These are phyloP conservation scores for Raffaelea arxii DNA, from an alignment of 2,329 filamentous ascomycete species.

Conservation along the genomic window DNA sequence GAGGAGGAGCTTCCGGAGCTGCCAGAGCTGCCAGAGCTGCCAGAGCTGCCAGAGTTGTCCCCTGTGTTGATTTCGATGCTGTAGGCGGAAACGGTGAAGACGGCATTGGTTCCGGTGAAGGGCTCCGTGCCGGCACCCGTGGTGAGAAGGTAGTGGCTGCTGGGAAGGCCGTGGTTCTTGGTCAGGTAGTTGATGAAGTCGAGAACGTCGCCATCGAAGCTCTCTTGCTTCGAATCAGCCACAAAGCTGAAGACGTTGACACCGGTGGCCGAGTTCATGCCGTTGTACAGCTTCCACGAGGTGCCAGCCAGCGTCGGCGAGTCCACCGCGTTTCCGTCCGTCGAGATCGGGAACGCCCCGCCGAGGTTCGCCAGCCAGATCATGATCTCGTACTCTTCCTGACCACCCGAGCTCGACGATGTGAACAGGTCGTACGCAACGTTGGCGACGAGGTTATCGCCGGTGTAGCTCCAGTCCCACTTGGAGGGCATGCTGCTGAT, in stretches of 20 bases:
- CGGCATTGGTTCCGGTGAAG: constrained; percentile 35
- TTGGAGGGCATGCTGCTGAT: constrained; percentile 26
- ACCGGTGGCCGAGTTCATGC: constrained; percentile 48
- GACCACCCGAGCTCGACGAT: constrained; percentile 29
- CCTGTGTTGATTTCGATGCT: constrained; percentile 2
- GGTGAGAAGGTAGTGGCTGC: constrained; percentile 41
- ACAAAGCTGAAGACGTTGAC: constrained; percentile 51
- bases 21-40: no score
- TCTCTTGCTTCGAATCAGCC: constrained; percentile 29
- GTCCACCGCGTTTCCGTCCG: constrained; percentile 40
- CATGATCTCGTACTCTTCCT: constrained; percentile 52
- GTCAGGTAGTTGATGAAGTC: constrained; percentile 48
- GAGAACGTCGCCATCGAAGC: constrained; percentile 47
- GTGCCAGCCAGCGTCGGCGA: constrained; percentile 42
- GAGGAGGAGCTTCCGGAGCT: no score
- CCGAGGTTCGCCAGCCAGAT: constrained; percentile 51
- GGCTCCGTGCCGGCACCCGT: constrained; percentile 47
- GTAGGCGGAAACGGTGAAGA: constrained; percentile 13
- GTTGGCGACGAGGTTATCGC: constrained; percentile 33
- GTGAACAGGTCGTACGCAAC: constrained; percentile 56
- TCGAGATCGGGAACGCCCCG: constrained; percentile 48
- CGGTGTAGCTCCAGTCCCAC: constrained; percentile 28
- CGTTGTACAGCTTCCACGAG: constrained; percentile 49
- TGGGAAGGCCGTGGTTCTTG: constrained; percentile 33
- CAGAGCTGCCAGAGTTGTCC: not conserved